Evolutionary conservation across 1,284 basidiomycete genomes (phyloP), one percentile per base, ranked within the genome.

Genomic region (Tremellales sp.): DNA sequence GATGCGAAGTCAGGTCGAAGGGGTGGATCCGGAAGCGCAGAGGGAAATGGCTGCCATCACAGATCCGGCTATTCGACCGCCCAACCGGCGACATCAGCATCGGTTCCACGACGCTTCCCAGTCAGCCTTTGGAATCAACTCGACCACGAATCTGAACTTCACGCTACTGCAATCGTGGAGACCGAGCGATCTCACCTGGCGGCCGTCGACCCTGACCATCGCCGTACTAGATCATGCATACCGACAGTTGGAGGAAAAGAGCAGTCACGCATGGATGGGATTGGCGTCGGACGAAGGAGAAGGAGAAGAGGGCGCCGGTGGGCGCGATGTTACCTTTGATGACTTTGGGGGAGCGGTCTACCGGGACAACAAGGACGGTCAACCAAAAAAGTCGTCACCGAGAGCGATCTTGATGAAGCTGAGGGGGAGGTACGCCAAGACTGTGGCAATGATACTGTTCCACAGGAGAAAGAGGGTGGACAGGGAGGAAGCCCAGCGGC

Each of bases 101-200:
- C 45, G 47, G 10, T 25, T 43, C 25, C 24, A 31, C 3, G 21
- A 14, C 4, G 34, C 45, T 5, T 25, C 22, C 1, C 34, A 32
- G 19, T 40, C 14, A 12, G 16, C 7, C 26, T 12, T 6, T 19
- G n/a, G 12, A 32, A 24, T 27, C 16, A 42, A 45, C 10, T 18
- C n/a, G 21, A 40, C 44, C 14, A 42, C 50, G 19, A 45, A 48
- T 39, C 9, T 60, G 16, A 45, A 49, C 29, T 10, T 41, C 28
- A 39, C 53, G 12, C 24, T 68, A 3, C 49, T 70, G 16, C 39
- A 49, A 7, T 42, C 49, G 5, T 72, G 66, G 66, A 51, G 70
- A 27, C 67, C 68, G 2, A 56, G 51, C 24, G 70, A 72, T 41
- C 40, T 57, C 7, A 47, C 62, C 13, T 72, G 70, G 70, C 57